A percentile compares a stretch with the other conserved stretches of the same genome.
Evolutionary conservation across 176 grass and related monocot species (phyloP).

Genomic region (Alloteropsis semialata): DNA sequence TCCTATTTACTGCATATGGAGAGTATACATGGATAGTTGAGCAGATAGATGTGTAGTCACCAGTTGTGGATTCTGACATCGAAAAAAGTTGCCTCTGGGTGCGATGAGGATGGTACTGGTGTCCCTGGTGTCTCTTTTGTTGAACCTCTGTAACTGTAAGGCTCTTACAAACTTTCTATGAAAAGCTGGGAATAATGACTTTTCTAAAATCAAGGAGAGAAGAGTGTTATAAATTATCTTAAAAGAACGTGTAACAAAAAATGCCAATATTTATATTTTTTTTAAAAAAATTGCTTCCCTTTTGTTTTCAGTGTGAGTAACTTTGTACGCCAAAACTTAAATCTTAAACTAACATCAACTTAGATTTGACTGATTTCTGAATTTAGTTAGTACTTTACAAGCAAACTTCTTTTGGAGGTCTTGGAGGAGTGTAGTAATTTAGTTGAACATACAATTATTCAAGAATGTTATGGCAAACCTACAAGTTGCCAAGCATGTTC

Average conservation of each 20-base stretch:
- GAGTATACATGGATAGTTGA: neutral
- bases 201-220: neutral
- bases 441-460: neutral
- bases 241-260: neutral
- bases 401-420: neutral
- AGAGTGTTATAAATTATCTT: neutral
- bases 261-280: neutral
- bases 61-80: neutral
- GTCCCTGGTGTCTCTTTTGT: neutral
- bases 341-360: neutral
- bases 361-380: neutral
- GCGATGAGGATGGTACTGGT: neutral
- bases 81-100: neutral
- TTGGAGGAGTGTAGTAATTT: neutral
- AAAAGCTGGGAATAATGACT: neutral
- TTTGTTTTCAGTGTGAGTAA: neutral
- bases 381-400: neutral
- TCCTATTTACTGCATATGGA: neutral
- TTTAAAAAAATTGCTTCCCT: neutral
- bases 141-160: neutral
- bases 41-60: neutral
- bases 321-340: neutral
- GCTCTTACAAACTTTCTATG: neutral
- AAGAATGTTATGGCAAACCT: slow-evolving; percentile 12
- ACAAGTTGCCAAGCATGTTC: slow-evolving; percentile 18